Base-by-base conservation (phyloP, 2,329 filamentous ascomycete species). In the Apiospora pterosperma region DNA sequence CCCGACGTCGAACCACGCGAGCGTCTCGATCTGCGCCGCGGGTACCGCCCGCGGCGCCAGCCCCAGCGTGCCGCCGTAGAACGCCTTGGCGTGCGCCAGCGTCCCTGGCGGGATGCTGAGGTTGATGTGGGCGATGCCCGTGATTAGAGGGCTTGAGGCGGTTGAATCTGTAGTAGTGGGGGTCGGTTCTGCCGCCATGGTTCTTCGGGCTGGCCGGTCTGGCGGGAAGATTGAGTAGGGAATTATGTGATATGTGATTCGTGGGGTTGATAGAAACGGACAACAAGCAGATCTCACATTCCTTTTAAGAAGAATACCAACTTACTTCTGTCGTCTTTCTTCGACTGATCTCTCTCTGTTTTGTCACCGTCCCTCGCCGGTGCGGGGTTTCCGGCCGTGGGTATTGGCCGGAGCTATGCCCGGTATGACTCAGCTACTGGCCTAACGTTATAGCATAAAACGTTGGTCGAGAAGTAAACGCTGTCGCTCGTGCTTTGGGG, bases 1-100 rank as follows among this genome's bases (percentile, higher is more conserved):
- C 3, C 76, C 84, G 63, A 89, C 84, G 70, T 89, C 84, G 76
- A 89, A 88, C 86, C 87, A 90, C 10, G 83, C 80, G 1, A 89
- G 76, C 1, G 76, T 80, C 16, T 78, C 81, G 62, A 76, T 78
- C 69, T 88, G 85, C 39, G 1, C 82, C 71, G 3, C 75, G 0
- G 87, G 87, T 0, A 89, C 87, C 1, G 82, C 72, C 4, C 82
- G 78, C 2, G 82, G 74, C 5, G 75, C 81, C 5, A 90, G 78
- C 14, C 85, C 86, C 0, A 90, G 79, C 0, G 86, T 89, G 1
- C 74, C 71, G 63, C 76, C 80, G 74, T 88, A 89, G 76, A 89
- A 89, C 11, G 77, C 78, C 23, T 78, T 75, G 2, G 86, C 86
- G 12, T 79, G 76, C 23, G 79, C 76, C 36, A 88, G 78, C 0